Percentiles rank a stretch among this genome's conserved stretches.
These are phyloP conservation scores for Staphylotrichum tortipilum DNA, from an alignment of 495 filamentous ascomycete species.

Conservation along the genomic window DNA sequence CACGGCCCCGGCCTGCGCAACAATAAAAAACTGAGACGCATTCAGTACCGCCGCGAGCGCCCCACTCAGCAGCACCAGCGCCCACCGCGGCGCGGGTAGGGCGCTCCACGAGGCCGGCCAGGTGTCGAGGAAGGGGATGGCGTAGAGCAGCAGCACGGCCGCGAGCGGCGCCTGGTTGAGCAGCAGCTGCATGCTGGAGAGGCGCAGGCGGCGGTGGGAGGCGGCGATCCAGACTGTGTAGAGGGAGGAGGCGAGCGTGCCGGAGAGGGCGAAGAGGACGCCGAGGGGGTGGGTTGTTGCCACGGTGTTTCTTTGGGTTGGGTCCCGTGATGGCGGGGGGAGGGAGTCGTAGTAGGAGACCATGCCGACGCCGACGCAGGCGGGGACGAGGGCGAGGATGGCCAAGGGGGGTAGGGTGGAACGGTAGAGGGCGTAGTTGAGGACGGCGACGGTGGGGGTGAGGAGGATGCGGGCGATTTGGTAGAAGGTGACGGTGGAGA, in stretches of 20 bases:
- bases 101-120: constrained; percentile 44
- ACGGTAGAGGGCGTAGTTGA: constrained; percentile 59
- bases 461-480: constrained; percentile 65
- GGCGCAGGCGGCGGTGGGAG: constrained; percentile 57
- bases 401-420: constrained; percentile 48
- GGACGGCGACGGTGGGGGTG: constrained; percentile 57
- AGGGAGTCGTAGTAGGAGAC: constrained; percentile 66
- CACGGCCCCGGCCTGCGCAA: constrained; percentile 59
- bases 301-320: constrained; percentile 20
- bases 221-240: constrained; percentile 63
- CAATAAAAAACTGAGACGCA: constrained; percentile 67
- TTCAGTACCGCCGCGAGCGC: constrained; percentile 61
- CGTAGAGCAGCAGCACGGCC: constrained; percentile 53
- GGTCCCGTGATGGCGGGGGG: constrained; percentile 36
- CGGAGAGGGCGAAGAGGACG: constrained; percentile 55
- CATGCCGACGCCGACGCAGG: constrained; percentile 59
- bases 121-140: constrained; percentile 57
- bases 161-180: constrained; percentile 64
- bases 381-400: constrained; percentile 50
- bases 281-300: constrained; percentile 42
- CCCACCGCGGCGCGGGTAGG: constrained; percentile 42
- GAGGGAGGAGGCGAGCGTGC: constrained; percentile 56
- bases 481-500: constrained; percentile 66
- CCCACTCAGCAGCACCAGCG: constrained; percentile 51
- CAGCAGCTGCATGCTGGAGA: constrained; percentile 65